phyloP scores from a whole-genome alignment of 2,329 filamentous ascomycete species.

The Metarhizium robertsii region DNA sequence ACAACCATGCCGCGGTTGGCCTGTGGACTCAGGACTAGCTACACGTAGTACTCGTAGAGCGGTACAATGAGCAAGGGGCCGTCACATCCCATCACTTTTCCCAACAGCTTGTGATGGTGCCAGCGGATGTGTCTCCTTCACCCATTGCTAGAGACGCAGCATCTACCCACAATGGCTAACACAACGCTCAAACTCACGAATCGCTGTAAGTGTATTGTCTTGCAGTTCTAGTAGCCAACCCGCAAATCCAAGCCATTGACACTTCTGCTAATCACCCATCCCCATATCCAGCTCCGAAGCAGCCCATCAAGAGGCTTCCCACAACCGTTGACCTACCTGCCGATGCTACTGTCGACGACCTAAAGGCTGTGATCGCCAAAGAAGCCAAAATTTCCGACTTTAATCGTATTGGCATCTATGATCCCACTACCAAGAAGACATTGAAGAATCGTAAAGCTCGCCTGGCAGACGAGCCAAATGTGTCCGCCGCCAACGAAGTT shows the following conservation, averaged over 20 bases:
- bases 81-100: neutral
- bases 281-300: slow-evolving; percentile 29
- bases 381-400: slow-evolving; percentile 41
- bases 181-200: slow-evolving; percentile 13
- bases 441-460: slow-evolving; percentile 52
- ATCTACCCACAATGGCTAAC: slow-evolving; percentile 4
- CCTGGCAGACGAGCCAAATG: slow-evolving; percentile 36
- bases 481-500: slow-evolving; percentile 46
- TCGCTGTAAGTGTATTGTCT: slow-evolving; percentile 10
- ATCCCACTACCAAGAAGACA: slow-evolving; percentile 51
- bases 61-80: too few species aligned
- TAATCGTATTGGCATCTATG: slow-evolving; percentile 54
- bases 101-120: neutral
- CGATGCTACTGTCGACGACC: slow-evolving; percentile 49
- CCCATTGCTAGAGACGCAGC: neutral
- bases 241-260: neutral
- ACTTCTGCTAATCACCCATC: slow-evolving; percentile 2
- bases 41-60: too few species aligned
- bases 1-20: too few species aligned
- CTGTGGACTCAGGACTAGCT: too few species aligned
- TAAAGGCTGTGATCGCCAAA: slow-evolving; percentile 46
- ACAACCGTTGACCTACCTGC: slow-evolving; percentile 36
- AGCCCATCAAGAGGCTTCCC: slow-evolving; percentile 46
- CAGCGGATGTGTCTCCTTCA: neutral
- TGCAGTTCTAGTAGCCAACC: neutral